Conservation (phyloP, 2,329 filamentous ascomycete genomes). For the Beauveria australis region DNA sequence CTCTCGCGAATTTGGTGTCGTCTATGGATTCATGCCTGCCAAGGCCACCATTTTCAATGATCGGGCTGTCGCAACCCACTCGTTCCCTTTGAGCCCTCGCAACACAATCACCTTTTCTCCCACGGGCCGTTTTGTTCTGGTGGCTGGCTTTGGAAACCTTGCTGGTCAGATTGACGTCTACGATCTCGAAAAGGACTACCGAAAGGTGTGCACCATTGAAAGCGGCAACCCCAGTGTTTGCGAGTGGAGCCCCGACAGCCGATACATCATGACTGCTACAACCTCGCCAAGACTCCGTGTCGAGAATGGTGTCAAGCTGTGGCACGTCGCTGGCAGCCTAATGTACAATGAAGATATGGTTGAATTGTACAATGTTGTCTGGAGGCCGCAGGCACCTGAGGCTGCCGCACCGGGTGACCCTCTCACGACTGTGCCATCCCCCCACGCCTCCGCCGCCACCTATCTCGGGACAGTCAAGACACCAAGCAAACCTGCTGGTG, state of each 20-base stretch:
- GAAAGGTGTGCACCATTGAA: slow-evolving; percentile 88
- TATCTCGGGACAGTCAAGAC: slow-evolving; percentile 86
- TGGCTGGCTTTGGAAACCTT: slow-evolving; percentile 95
- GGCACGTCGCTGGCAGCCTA: slow-evolving; percentile 79
- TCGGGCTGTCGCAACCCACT: slow-evolving; percentile 73
- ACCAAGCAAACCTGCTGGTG: slow-evolving; percentile 92
- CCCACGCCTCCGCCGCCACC: slow-evolving; percentile 73
- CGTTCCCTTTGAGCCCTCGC: slow-evolving; percentile 76
- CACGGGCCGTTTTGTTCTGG: slow-evolving; percentile 82
- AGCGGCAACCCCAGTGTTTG: slow-evolving; percentile 93
- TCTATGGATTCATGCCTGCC: slow-evolving; percentile 98
- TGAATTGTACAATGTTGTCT: slow-evolving; percentile 84
- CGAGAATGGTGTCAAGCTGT: slow-evolving; percentile 92
- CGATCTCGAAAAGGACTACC: slow-evolving; percentile 88
- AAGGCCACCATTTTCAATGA: slow-evolving; percentile 98
- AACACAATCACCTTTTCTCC: slow-evolving; percentile 96
- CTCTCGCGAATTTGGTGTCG: slow-evolving; percentile 93
- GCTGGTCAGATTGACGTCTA: slow-evolving; percentile 97
- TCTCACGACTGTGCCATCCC: slow-evolving; percentile 62
- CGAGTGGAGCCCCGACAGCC: slow-evolving; percentile 94
- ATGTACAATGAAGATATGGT: slow-evolving; percentile 96
- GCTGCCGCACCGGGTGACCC: slow-evolving; percentile 59
- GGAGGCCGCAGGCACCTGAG: slow-evolving; percentile 66
- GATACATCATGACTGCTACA: slow-evolving; percentile 93
- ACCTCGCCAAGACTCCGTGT: slow-evolving; percentile 91